Conservation (phyloP, 257 asterid genomes). For the Solanum corneliomulleri region DNA sequence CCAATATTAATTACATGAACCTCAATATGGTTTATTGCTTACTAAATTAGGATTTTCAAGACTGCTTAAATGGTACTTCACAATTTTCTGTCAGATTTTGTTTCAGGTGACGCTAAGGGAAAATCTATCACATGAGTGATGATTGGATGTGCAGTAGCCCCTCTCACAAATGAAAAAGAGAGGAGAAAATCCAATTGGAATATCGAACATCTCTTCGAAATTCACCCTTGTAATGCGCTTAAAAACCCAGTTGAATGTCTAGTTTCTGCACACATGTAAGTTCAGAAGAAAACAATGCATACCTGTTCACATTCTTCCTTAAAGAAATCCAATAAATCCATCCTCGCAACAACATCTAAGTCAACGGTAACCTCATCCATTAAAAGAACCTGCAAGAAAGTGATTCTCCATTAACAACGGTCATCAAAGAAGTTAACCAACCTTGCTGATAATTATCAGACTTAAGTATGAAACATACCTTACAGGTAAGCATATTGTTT, state of each 20-base stretch:
- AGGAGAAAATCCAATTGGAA: neutral
- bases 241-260: neutral
- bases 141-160: neutral
- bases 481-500: neutral
- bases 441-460: neutral
- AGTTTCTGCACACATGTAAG: neutral
- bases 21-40: neutral
- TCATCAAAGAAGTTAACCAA: neutral
- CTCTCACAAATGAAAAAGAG: neutral
- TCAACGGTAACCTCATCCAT: constrained; percentile 95
- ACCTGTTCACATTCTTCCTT: constrained; percentile 93
- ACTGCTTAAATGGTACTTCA: neutral
- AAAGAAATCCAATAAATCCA: constrained; percentile 88
- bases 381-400: constrained; percentile 66
- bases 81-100: neutral
- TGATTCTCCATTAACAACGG: neutral
- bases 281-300: neutral
- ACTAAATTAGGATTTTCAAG: neutral
- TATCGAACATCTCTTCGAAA: neutral
- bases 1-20: neutral
- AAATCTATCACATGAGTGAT: neutral
- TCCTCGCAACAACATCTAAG: constrained; percentile 91
- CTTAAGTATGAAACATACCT: neutral
- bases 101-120: neutral
- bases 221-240: neutral